Conservation (phyloP, 1,284 basidiomycete genomes). For the Microbotryomycetes sp. region DNA sequence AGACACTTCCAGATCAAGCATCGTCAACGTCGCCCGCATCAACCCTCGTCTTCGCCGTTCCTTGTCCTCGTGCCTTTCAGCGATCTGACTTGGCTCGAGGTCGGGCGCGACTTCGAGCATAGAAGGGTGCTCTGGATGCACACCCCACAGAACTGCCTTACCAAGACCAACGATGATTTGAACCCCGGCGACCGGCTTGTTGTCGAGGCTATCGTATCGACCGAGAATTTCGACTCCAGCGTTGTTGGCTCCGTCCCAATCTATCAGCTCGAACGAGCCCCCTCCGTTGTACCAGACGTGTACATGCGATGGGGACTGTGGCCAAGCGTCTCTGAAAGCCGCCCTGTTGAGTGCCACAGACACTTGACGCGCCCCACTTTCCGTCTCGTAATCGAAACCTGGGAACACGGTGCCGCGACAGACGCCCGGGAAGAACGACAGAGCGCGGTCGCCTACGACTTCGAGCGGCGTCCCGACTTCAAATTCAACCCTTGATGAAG, state of each 20-base stretch:
- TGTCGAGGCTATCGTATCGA: constrained; percentile 41
- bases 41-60: constrained; percentile 45
- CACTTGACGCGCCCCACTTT: constrained; percentile 46
- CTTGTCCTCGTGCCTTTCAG: constrained; percentile 14
- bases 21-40: constrained; percentile 48
- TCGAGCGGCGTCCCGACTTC: constrained; percentile 47
- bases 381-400: constrained; percentile 51
- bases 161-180: constrained; percentile 53
- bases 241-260: constrained; percentile 37
- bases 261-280: constrained; percentile 46
- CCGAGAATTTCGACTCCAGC: constrained; percentile 44
- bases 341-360: constrained; percentile 39
- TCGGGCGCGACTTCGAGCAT: constrained; percentile 15
- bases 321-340: constrained; percentile 32
- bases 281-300: constrained; percentile 55
- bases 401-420: constrained; percentile 54
- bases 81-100: background rate
- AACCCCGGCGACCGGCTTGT: constrained; percentile 51
- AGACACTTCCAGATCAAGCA: constrained; percentile 48
- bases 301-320: constrained; percentile 21
- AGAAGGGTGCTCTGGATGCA: constrained; percentile 59
- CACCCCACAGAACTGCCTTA: constrained; percentile 55
- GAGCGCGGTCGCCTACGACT: constrained; percentile 49
- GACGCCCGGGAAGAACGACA: constrained; percentile 55
- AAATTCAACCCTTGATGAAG: constrained; percentile 47